These are phyloP conservation scores for Hypoxylon fragiforme DNA, from an alignment of 495 filamentous ascomycete species.

Conservation along the genomic window DNA sequence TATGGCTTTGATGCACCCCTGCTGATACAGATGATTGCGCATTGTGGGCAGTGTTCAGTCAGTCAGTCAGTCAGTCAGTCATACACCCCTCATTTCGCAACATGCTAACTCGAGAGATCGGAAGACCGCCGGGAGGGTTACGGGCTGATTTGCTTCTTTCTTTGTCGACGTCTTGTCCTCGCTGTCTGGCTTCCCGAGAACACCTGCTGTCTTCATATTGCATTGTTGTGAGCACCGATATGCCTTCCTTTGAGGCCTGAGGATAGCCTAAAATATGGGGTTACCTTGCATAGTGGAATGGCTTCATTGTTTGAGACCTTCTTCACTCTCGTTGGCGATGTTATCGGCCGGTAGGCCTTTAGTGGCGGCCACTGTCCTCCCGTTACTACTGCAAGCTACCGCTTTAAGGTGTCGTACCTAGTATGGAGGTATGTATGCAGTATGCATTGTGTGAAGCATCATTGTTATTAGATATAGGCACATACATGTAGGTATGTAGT, in stretches of 20 bases:
- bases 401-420: no score
- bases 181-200: background rate
- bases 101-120: no score
- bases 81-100: no score
- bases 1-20: conserved; percentile 21
- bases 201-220: conserved; percentile 3
- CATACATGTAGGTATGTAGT: no score
- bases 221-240: conserved; percentile 4
- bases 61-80: no score
- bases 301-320: conserved; percentile 7
- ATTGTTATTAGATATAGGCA: no score
- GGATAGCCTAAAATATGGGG: conserved; percentile 26
- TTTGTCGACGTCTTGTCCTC: no score
- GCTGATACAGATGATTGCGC: conserved; percentile 18
- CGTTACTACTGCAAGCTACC: background rate
- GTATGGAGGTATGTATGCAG: no score
- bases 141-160: conserved; percentile 16
- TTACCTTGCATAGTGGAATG: conserved; percentile 20
- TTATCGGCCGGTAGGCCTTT: conserved; percentile 2
- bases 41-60: conserved; percentile 2
- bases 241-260: conserved; percentile 14
- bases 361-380: conserved; percentile 9
- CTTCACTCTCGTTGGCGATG: conserved; percentile 1
- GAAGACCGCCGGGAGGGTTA: conserved; percentile 1
- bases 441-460: no score